A percentile compares a stretch with the other conserved stretches of the same genome.
phyloP scores from a whole-genome alignment of 495 filamentous ascomycete genomes.

The Aspergillus nanangensis region DNA sequence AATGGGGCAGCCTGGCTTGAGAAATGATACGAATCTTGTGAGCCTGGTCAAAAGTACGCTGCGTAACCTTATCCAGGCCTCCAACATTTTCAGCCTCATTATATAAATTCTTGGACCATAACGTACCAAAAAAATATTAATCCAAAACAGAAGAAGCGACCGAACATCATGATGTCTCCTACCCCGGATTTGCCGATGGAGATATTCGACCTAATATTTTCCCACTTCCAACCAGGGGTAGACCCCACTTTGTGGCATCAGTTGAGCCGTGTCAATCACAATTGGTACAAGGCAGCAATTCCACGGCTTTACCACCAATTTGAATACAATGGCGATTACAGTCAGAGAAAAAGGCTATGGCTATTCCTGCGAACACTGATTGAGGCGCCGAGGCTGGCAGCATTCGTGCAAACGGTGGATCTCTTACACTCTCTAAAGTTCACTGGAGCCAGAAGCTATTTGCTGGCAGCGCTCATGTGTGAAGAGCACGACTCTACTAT shows the following conservation, averaged over 20 bases:
- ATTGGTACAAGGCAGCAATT: neutral
- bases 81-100: too few relatives aligned
- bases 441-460: neutral
- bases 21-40: too few relatives aligned
- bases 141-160: neutral
- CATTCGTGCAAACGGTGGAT: neutral
- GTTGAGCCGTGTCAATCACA: conserved; percentile 2
- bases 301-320: neutral
- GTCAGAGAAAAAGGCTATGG: neutral
- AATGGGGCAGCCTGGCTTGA: too few relatives aligned
- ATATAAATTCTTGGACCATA: too few relatives aligned
- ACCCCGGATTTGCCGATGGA: neutral
- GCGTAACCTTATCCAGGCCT: too few relatives aligned
- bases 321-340: neutral
- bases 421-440: conserved; percentile 2
- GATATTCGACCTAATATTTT: neutral
- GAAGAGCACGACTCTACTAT: neutral
- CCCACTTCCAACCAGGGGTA: neutral
- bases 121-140: too few relatives aligned
- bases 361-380: conserved; percentile 2
- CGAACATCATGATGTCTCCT: neutral
- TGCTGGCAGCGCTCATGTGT: neutral
- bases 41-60: too few relatives aligned
- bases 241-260: neutral
- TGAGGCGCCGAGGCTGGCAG: neutral